Evolutionary conservation across 1,139 yeast species (phyloP).

Genomic region (Blastobotrys apis): DNA sequence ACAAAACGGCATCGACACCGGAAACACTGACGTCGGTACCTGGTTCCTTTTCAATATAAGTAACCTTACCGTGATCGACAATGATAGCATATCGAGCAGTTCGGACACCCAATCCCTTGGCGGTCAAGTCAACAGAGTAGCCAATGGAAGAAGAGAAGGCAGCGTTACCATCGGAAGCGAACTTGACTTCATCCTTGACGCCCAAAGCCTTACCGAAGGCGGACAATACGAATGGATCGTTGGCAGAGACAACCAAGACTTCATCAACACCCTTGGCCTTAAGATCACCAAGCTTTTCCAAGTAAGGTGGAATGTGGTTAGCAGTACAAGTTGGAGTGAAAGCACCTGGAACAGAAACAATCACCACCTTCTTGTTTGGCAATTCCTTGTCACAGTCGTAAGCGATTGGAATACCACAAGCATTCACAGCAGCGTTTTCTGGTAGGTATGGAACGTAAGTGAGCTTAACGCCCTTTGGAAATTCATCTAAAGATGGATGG

Average conservation of each 20-base stretch:
- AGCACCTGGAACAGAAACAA: conserved; percentile 87
- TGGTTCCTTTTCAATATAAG: conserved; percentile 63
- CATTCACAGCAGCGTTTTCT: conserved; percentile 41
- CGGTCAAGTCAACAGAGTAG: conserved; percentile 51
- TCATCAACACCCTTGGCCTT: conserved; percentile 67
- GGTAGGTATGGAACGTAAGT: conserved; percentile 54
- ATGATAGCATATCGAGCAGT: conserved; percentile 69
- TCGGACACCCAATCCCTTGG: conserved; percentile 59
- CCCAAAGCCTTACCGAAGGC: conserved; percentile 81
- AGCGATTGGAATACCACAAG: conserved; percentile 53
- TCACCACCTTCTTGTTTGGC: conserved; percentile 53
- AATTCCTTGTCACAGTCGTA: conserved; percentile 48
- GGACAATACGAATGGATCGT: conserved; percentile 71
- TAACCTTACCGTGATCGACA: conserved; percentile 60
- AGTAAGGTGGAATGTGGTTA: conserved; percentile 73
- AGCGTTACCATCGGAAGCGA: conserved; percentile 71
- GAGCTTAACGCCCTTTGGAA: conserved; percentile 41
- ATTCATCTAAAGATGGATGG: conserved; percentile 3
- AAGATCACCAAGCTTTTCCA: conserved; percentile 50
- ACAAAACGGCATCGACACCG: conserved; percentile 51
- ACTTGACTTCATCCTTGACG: conserved; percentile 46
- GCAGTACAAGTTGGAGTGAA: conserved; percentile 88
- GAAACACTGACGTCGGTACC: conserved; percentile 60
- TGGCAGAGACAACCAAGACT: conserved; percentile 68
- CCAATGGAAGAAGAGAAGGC: conserved; percentile 61